Evolutionary conservation across 257 asterid species (phyloP), one percentile per base, ranked within the genome.

Genomic region (Datura wrightii): DNA sequence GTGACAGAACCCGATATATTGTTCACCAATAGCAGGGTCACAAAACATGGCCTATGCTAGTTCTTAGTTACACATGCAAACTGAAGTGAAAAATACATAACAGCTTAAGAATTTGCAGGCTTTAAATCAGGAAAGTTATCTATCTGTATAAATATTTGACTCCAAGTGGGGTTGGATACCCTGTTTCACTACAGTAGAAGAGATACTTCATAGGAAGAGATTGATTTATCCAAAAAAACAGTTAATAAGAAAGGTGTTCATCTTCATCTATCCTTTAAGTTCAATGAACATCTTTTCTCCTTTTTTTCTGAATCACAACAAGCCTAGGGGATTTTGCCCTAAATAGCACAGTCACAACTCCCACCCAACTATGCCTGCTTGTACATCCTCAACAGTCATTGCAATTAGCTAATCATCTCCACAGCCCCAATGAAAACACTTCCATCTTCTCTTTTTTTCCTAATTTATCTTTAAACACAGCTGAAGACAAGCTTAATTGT

Each of bases 21-120:
- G 46, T 52, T 50, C 82, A 52, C 14, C 63, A 52, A 76, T 76
- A 52, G 63, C 82, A 83, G 19, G 69, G 81, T 79, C 69, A 63
- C 14, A 55, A 24, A 76, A 36, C 9, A 50, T 6, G 55, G 16
- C 62, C 7, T 31, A 71, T 46, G 34, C 50, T 50, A 53, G 16
- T 37, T 53, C 39, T 52, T 76, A 52, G 63, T 52, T 31, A 34
- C 82, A 31, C 24, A 52, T 34, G 62, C 63, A 50, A 52, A 48
- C 81, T 48, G 81, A 74, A 46, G n/a, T 3, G 46, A 52, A 76
- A 65, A 60, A 11, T 3, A 11, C 10, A 65, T 65, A 65, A 36
- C 72, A 34, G 72, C 44, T 36, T 58, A 58, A 58, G 65, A 58
- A 58, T 34, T 58, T n/a, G 65, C 11, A 58, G 59, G 65, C 34